These are phyloP conservation scores for Lachnellula arida DNA, from an alignment of 2,329 filamentous ascomycete species.

Conservation along the genomic window DNA sequence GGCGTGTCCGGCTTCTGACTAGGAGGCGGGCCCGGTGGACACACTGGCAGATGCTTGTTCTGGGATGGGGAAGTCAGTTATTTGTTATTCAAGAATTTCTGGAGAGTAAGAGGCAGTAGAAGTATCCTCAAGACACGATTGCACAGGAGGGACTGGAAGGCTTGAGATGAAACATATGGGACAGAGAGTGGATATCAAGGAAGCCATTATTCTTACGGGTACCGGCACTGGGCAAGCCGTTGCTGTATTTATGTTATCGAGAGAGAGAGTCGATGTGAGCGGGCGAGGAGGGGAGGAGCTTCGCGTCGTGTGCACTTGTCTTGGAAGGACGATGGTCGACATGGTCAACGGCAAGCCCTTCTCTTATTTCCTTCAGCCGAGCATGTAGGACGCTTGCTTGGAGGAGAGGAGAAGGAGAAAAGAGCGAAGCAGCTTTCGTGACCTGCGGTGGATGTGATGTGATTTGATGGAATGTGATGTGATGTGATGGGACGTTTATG, in stretches of 20 bases:
- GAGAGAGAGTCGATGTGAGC: conserved; percentile 46
- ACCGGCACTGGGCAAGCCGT: conserved; percentile 55
- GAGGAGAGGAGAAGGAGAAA: not conserved
- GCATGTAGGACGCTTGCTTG: conserved; percentile 9
- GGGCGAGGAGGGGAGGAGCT: conserved; percentile 42
- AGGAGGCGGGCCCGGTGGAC: conserved; percentile 69
- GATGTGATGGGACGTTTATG: not conserved
- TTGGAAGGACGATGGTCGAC: conserved; percentile 32
- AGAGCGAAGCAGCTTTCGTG: conserved; percentile 2
- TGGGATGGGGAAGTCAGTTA: conserved; percentile 1
- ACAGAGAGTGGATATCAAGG: no score
- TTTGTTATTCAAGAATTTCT: no score
- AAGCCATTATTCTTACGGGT: conserved; percentile 50
- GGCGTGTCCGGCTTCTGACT: conserved; percentile 54
- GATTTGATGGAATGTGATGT: not conserved
- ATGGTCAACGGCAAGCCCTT: conserved; percentile 15
- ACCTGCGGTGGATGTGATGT: not conserved
- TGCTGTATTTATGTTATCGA: conserved; percentile 47
- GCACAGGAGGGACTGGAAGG: no score
- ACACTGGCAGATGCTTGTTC: conserved; percentile 80
- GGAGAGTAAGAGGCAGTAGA: no score
- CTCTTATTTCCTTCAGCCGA: conserved; percentile 8
- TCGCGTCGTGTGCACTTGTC: conserved; percentile 24
- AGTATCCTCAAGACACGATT: no score
- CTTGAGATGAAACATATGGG: no score